A percentile compares a stretch with the other conserved stretches of the same genome.
Evolutionary conservation across 352 stramenopile species (phyloP).

Genomic region (Phytophthora sp.): DNA sequence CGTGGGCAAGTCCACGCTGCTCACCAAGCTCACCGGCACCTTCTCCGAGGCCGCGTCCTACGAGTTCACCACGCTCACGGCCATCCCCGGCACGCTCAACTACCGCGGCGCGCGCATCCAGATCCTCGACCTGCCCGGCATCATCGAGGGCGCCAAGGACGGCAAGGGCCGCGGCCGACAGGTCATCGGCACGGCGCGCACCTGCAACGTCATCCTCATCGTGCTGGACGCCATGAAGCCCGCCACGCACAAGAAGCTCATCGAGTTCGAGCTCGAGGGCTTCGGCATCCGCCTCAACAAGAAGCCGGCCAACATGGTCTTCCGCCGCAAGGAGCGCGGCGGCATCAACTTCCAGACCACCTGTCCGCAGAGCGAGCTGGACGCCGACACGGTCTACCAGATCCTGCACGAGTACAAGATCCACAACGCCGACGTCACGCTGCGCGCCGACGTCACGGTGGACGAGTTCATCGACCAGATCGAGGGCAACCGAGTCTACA

Average conservation of each 20-base stretch:
- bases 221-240: conserved; percentile 98
- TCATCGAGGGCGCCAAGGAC: conserved; percentile 99
- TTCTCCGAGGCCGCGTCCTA: conserved; percentile 96
- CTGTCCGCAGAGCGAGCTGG: conserved; percentile 91
- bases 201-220: conserved; percentile 99
- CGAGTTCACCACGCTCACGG: conserved; percentile 99
- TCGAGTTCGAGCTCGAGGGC: conserved; percentile 98
- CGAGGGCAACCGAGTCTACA: conserved; percentile 98
- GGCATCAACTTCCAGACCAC: conserved; percentile 98
- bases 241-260: conserved; percentile 98
- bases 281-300: conserved; percentile 99
- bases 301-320: conserved; percentile 95
- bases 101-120: conserved; percentile 92
- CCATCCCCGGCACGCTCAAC: conserved; percentile 97
- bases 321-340: conserved; percentile 97
- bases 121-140: conserved; percentile 93
- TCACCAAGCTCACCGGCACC: conserved; percentile 97
- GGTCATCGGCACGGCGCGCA: conserved; percentile 97
- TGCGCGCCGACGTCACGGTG: conserved; percentile 95
- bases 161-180: conserved; percentile 96
- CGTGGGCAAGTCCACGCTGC: conserved; percentile 98
- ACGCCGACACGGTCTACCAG: conserved; percentile 93
- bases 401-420: conserved; percentile 99
- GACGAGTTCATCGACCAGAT: conserved; percentile 99
- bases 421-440: conserved; percentile 96